phyloP scores from a whole-genome alignment of 345 rosid genomes.

The Salix suchowensis region DNA sequence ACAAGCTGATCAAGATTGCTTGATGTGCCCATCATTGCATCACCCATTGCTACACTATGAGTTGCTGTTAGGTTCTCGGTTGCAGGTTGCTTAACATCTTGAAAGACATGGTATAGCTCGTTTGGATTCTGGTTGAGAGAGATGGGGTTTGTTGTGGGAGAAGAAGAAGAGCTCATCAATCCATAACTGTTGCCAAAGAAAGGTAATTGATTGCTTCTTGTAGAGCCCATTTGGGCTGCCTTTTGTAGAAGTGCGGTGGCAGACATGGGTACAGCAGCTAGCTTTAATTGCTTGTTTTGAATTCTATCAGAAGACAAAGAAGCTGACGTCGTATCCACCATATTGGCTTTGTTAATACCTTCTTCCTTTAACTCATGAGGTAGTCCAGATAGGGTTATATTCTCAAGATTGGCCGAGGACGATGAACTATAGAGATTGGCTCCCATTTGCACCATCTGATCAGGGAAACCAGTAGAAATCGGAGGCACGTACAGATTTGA shows the following conservation, averaged over 20 bases:
- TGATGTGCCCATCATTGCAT: slow-evolving; percentile 16
- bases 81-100: slow-evolving; percentile 27
- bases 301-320: slow-evolving; percentile 35
- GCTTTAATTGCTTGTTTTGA: slow-evolving; percentile 36
- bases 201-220: slow-evolving; percentile 56
- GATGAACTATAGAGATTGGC: slow-evolving; percentile 48
- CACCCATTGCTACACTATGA: slow-evolving; percentile 5
- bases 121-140: slow-evolving; percentile 18
- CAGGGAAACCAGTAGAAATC: slow-evolving; percentile 41
- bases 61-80: slow-evolving; percentile 6
- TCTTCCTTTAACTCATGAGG: slow-evolving; percentile 36
- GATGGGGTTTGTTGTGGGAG: slow-evolving; percentile 25
- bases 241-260: slow-evolving; percentile 92
- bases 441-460: slow-evolving; percentile 49
- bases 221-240: slow-evolving; percentile 94
- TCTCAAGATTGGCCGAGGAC: slow-evolving; percentile 44
- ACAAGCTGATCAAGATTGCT: slow-evolving; percentile 30
- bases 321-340: slow-evolving; percentile 14
- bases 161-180: slow-evolving; percentile 43
- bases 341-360: slow-evolving; percentile 21
- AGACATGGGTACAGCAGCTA: slow-evolving; percentile 54
- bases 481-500: slow-evolving; percentile 12
- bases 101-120: slow-evolving; percentile 30
- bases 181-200: slow-evolving; percentile 38
- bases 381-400: slow-evolving; percentile 47